Conservation (phyloP, 495 filamentous ascomycete genomes). For the Penicillium dipodomyicola region DNA sequence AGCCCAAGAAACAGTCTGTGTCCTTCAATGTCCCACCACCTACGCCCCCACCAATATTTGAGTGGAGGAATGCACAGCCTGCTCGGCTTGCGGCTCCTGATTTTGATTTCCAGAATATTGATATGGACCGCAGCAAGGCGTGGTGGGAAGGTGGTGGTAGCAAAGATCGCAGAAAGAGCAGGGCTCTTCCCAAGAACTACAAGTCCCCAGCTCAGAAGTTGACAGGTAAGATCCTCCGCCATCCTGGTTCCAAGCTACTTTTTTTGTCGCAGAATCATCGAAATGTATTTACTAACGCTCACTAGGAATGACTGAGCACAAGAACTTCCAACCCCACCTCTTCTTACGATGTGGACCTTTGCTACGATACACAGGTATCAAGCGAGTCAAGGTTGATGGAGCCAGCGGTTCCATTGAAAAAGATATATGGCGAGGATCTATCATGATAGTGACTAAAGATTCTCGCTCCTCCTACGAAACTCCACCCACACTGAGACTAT, state of each 20-base stretch:
- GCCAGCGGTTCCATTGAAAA: slow-evolving; percentile 47
- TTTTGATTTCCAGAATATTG: slow-evolving; percentile 44
- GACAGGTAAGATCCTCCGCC: slow-evolving; percentile 28
- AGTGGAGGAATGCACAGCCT: slow-evolving; percentile 43
- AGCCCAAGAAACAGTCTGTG: slow-evolving; percentile 42
- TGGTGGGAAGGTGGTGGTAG: slow-evolving; percentile 46
- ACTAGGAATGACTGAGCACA: slow-evolving; percentile 37
- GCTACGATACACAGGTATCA: slow-evolving; percentile 82
- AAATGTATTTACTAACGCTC: slow-evolving; percentile 19
- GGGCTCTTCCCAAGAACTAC: slow-evolving; percentile 41
- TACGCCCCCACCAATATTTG: slow-evolving; percentile 45
- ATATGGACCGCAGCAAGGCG: slow-evolving; percentile 42
- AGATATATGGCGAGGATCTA: slow-evolving; percentile 86
- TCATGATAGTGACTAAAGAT: slow-evolving; percentile 92
- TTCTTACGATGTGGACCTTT: slow-evolving; percentile 89
- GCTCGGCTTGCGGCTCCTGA: slow-evolving; percentile 37
- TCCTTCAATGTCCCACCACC: slow-evolving; percentile 51
- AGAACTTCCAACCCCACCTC: slow-evolving; percentile 76
- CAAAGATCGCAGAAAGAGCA: slow-evolving; percentile 40
- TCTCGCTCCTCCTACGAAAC: slow-evolving; percentile 76
- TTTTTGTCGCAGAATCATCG: neutral
- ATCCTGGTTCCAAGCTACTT: neutral
- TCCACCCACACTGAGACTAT: slow-evolving; percentile 73
- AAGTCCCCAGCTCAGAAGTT: slow-evolving; percentile 39
- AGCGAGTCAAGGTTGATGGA: slow-evolving; percentile 35